Evolutionary conservation across 306 rosid genomes (phyloP), one percentile per base, ranked within the genome.

Genomic region (Vigna unguiculata): DNA sequence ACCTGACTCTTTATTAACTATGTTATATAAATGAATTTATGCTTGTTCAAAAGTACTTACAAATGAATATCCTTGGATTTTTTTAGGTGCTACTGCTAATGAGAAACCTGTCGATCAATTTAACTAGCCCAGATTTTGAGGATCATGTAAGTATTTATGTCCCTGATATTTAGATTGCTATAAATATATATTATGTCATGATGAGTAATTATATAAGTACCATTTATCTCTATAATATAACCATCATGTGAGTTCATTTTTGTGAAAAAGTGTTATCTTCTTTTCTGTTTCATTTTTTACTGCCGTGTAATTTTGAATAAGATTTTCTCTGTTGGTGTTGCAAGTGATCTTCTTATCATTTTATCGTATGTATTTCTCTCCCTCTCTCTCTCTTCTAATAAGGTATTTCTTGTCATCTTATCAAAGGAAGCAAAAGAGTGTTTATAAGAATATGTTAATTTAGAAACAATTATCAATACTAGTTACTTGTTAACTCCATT

Each of bases 51-150:
- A n/a, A n/a, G 32, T 52, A 21, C 55, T 30, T 9, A 34, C 47
- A 3, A 43, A 36, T 21, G 51, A 54, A 25, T 74, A 30, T 28
- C 47, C 71, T 58, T 81, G 38, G 49, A 67, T 79, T 25, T 51
- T 17, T 84, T 7, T 82, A 92, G 97, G 97, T 92, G 78, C 78
- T 92, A 66, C 73, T 92, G 80, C 83, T 92, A 86, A 90, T 90
- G 96, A 88, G 97, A 84, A 90, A 92, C 80, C 82, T 92, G 62
- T 90, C 97, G 76, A 83, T 90, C 85, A 92, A 92, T 84, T 81
- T 92, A 63, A 81, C 85, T 45, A 87, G 93, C 82, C 97, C 96
- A 4, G 96, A 90, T 62, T 92, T 92, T 63, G 97, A 90, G 83
- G 90, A 90, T 69, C 96, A 92, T 77, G 97, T 92, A 83, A 87